Conservation (phyloP, 1,284 basidiomycete genomes). For the Sanghuangporus weigelae region DNA sequence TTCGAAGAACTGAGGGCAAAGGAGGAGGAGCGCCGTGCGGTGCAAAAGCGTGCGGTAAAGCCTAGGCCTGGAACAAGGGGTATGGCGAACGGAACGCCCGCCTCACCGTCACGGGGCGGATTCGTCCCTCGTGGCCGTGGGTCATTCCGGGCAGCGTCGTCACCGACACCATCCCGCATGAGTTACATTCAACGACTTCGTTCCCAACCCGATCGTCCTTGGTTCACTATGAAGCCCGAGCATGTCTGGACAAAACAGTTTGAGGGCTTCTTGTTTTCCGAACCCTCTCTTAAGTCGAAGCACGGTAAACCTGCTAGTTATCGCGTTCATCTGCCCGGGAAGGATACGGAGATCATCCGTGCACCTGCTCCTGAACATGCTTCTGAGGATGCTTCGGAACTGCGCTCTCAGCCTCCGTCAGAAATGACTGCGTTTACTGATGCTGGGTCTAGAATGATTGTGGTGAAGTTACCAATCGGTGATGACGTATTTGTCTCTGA, state of each 20-base stretch:
- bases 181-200: constrained; percentile 26
- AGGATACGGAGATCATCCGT: constrained; percentile 24
- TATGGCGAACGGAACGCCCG: constrained; percentile 26
- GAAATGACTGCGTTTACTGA: constrained; percentile 20
- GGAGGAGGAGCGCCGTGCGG: constrained; percentile 52
- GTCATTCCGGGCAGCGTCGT: constrained; percentile 41
- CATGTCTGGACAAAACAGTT: constrained; percentile 75
- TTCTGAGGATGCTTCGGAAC: constrained; percentile 20
- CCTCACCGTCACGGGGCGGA: constrained; percentile 23
- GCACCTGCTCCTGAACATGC: constrained; percentile 9
- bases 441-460: constrained; percentile 33
- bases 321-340: constrained; percentile 58
- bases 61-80: constrained; percentile 23
- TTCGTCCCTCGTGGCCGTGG: constrained; percentile 30
- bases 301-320: constrained; percentile 46
- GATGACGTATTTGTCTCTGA: constrained; percentile 22
- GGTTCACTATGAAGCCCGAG: constrained; percentile 72
- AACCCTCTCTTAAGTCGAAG: constrained; percentile 50
- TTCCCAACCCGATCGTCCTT: constrained; percentile 40
- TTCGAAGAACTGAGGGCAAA: constrained; percentile 77
- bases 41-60: constrained; percentile 25
- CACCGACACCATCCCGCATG: constrained; percentile 25
- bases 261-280: constrained; percentile 64
- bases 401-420: constrained; percentile 17
- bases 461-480: constrained; percentile 51